Conservation (phyloP, 805 yeast genomes). For the Yamadazyma olivae region DNA sequence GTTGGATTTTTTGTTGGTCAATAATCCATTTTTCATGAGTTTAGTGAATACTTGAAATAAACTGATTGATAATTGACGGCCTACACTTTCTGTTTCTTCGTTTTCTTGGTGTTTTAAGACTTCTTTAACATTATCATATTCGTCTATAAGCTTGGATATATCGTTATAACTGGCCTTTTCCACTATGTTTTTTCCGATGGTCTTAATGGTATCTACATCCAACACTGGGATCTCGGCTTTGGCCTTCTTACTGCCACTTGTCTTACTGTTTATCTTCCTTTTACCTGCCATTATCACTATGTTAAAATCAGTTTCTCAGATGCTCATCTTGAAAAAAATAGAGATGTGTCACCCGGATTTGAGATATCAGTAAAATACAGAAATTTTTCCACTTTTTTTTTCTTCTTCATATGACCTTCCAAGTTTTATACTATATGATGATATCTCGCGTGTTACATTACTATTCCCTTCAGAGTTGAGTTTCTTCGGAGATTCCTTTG, state of each 20-base stretch:
- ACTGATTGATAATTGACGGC: conserved; percentile 40
- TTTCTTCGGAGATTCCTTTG: conserved; percentile 36
- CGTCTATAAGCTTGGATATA: conserved; percentile 44
- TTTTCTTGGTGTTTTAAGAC: conserved; percentile 17
- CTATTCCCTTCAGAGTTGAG: conserved; percentile 45
- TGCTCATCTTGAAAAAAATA: conserved; percentile 2
- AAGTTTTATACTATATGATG: conserved; percentile 63
- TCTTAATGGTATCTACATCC: conserved; percentile 18
- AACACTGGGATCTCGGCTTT: conserved; percentile 5
- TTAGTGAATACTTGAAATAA: conserved; percentile 48
- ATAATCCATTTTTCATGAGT: conserved; percentile 39
- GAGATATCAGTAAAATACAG: neutral
- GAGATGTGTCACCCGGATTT: conserved; percentile 10
- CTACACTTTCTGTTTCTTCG: conserved; percentile 23
- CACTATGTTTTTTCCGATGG: conserved; percentile 26
- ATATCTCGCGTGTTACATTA: conserved; percentile 52
- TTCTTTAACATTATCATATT: conserved; percentile 24
- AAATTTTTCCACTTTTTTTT: conserved; percentile 1
- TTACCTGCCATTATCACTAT: conserved; percentile 16
- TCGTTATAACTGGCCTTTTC: conserved; percentile 52
- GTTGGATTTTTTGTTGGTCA: conserved; percentile 30
- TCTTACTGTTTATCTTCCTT: conserved; percentile 15
- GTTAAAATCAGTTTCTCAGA: neutral
- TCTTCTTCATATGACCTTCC: conserved; percentile 54
- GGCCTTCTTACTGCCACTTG: conserved; percentile 4